Evolutionary conservation across 768 basidiomycete species (phyloP), one percentile per base, ranked within the genome.

Genomic region (Leccinum subtestaceum): DNA sequence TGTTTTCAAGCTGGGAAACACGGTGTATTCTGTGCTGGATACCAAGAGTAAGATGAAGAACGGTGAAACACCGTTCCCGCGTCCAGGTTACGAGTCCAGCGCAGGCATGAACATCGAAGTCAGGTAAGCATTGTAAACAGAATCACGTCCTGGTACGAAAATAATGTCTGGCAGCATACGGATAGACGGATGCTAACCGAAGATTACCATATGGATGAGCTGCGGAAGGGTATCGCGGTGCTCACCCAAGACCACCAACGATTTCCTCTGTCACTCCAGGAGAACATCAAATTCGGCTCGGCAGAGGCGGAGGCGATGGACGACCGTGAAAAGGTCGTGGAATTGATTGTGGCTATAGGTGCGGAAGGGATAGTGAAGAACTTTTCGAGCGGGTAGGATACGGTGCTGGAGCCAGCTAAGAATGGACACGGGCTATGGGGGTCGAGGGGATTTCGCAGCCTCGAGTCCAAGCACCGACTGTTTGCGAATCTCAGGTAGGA

Each of bases 141-240:
- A 15, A 15, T 36, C 15, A 12, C 19, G 2, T 27, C 15, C 10
- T 2, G 40, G 4, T 27, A 19, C 11, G n/a, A 36, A 17, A 17
- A 9, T 15, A 9, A 4, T 3, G 0, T 69, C 66, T 5, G 81
- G 81, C 0, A 64, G 72, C 29, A 75, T 84, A 25, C 61, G 72
- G 0, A 53, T 75, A 32, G 79, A 82, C 60, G 77, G 71, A 55
- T 63, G 45, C 71, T 75, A 1, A 60, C 80, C 21, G 43, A 58
- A 21, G 61, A 65, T 4, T 81, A 76, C 51, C 60, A 65, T 9
- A 51, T 75, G 4, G 56, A 61, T 2, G 67, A 72, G 19, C 57
- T 83, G 32, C 76, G 79, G 10, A 56, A 64, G 3, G 67, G 73
- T 5, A 80, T 75, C 36, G 77, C 79, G 2, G 76, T 76, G 52